These are phyloP conservation scores for Candida lessepsii DNA, from an alignment of 805 yeast species.

Conservation along the genomic window DNA sequence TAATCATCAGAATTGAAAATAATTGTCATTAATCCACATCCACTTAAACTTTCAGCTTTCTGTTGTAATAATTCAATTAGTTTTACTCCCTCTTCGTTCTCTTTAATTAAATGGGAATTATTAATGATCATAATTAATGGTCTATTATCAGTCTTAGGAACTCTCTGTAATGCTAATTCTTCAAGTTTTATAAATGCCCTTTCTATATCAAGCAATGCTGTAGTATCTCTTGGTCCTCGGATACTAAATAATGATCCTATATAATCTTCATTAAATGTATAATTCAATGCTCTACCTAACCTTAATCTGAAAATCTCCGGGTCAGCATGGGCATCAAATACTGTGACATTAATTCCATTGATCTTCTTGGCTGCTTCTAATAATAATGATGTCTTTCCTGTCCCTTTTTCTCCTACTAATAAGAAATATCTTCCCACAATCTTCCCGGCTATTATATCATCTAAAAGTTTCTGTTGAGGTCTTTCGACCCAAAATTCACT, in stretches of 20 bases:
- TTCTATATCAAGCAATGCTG: conserved; percentile 78
- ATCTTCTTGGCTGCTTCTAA: conserved; percentile 67
- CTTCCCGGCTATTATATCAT: conserved; percentile 65
- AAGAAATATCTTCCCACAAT: conserved; percentile 67
- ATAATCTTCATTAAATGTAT: conserved; percentile 75
- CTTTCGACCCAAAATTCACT: conserved; percentile 61
- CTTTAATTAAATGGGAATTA: conserved; percentile 70
- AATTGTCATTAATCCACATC: conserved; percentile 68
- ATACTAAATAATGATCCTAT: conserved; percentile 79
- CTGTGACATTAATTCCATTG: conserved; percentile 61
- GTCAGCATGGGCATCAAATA: conserved; percentile 81
- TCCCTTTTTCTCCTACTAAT: conserved; percentile 81
- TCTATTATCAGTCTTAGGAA: conserved; percentile 33
- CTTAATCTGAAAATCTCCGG: conserved; percentile 79
- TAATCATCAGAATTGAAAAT: conserved; percentile 81
- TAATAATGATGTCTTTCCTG: conserved; percentile 78
- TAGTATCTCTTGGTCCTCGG: conserved; percentile 81
- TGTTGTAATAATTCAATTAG: conserved; percentile 76
- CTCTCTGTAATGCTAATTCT: conserved; percentile 59
- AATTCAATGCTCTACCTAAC: conserved; percentile 72
- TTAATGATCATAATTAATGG: conserved; percentile 74
- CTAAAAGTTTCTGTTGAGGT: conserved; percentile 62
- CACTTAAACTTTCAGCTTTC: conserved; percentile 75
- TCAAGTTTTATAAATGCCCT: conserved; percentile 77
- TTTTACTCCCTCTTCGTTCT: conserved; percentile 70